A percentile compares a stretch with the other conserved stretches of the same genome.
phyloP scores from a whole-genome alignment of 1,139 yeast genomes.

The Blastobotrys ciferrii region DNA sequence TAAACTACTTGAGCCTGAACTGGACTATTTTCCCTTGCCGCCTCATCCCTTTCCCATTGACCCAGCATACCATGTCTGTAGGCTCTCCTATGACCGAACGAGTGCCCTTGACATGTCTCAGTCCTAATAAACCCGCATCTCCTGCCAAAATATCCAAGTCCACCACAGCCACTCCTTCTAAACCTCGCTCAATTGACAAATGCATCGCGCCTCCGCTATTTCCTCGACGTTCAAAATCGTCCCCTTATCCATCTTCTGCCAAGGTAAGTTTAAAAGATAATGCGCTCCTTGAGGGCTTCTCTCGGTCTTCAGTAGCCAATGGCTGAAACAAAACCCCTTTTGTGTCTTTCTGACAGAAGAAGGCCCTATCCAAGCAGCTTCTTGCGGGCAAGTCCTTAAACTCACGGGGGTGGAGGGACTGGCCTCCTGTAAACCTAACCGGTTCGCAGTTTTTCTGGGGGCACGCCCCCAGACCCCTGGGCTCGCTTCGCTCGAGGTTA shows the following conservation, averaged over 20 bases:
- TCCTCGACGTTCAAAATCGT: neutral
- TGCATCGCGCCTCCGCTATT: slow-evolving; percentile 2
- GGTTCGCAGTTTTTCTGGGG: too few species aligned
- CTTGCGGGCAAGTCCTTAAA: too few species aligned
- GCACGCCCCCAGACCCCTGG: too few species aligned
- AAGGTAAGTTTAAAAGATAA: neutral
- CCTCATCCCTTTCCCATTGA: neutral
- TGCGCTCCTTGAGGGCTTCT: too few species aligned
- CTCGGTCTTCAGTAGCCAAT: too few species aligned
- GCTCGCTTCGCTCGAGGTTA: too few species aligned
- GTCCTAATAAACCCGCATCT: slow-evolving; percentile 1
- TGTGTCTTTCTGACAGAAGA: too few species aligned
- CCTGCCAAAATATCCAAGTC: neutral
- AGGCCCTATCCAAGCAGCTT: too few species aligned
- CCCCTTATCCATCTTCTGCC: neutral
- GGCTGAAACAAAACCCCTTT: too few species aligned
- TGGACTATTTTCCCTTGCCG: neutral
- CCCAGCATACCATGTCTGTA: neutral
- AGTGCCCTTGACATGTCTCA: slow-evolving; percentile 1
- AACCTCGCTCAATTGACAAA: neutral
- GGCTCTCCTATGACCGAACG: neutral
- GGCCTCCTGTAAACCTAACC: too few species aligned
- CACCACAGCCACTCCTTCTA: neutral
- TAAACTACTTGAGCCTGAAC: neutral
- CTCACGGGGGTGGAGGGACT: too few species aligned